Evolutionary conservation across 495 filamentous ascomycete species (phyloP).

Genomic region (Lophiotrema nucula): DNA sequence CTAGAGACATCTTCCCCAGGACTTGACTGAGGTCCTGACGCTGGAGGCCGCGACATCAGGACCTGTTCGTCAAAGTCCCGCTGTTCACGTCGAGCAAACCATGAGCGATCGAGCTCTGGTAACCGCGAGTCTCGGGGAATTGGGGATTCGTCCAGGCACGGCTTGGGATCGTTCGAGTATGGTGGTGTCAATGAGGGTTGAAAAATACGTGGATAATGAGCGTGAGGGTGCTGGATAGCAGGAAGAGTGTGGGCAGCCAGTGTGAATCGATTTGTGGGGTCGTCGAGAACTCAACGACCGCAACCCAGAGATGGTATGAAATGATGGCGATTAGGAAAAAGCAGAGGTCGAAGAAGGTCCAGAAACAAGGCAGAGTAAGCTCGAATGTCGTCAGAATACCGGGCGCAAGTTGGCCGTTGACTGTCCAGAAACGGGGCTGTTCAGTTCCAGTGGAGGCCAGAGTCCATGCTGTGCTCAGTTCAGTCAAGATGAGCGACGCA

Average conservation of each 20-base stretch:
- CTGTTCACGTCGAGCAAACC: conserved; percentile 21
- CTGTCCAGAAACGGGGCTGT: background rate
- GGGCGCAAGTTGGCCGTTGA: background rate
- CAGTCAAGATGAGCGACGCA: background rate
- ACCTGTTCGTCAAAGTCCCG: conserved; percentile 30
- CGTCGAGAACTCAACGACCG: conserved; percentile 26
- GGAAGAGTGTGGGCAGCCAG: conserved; percentile 33
- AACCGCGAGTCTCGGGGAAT: conserved; percentile 4
- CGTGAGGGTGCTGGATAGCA: conserved; percentile 25
- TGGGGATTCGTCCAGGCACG: conserved; percentile 11
- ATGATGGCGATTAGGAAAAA: background rate
- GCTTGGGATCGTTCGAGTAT: conserved; percentile 24
- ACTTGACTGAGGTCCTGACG: conserved; percentile 20
- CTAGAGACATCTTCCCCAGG: conserved; percentile 11
- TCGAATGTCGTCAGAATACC: background rate
- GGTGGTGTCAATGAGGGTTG: conserved; percentile 23
- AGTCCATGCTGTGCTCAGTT: conserved; percentile 1
- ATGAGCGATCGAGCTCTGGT: conserved; percentile 23
- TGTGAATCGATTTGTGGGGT: conserved; percentile 16
- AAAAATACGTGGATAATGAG: conserved; percentile 28
- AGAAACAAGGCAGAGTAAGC: background rate
- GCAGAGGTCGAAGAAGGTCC: background rate
- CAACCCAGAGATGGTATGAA: background rate
- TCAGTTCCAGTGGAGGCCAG: conserved; percentile 3
- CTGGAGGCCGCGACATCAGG: conserved; percentile 29